Evolutionary conservation across 2,329 filamentous ascomycete species (phyloP).

Genomic region (Immersiporthe knoxdaviesiana): DNA sequence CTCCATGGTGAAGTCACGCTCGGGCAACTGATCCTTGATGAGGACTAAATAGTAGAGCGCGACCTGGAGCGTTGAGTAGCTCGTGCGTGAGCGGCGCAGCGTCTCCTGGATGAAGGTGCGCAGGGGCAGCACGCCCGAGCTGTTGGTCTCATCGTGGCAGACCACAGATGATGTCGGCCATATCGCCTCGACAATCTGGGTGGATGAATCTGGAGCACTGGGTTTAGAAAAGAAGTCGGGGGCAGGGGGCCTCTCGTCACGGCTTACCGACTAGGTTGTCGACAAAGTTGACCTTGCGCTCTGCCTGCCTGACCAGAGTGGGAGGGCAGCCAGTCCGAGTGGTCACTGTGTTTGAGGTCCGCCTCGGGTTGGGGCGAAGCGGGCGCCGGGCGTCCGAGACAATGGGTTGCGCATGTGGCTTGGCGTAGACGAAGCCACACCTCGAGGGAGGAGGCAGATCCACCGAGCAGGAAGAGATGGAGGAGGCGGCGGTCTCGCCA

Average conservation of each 20-base stretch:
- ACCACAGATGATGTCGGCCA: constrained; percentile 89
- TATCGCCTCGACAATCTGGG: constrained; percentile 95
- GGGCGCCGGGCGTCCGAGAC: constrained; percentile 37
- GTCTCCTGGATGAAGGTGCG: constrained; percentile 98
- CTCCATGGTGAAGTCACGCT: constrained; percentile 83
- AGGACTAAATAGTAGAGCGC: constrained; percentile 95
- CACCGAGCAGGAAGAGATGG: constrained; percentile 48
- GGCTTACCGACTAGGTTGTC: constrained; percentile 95
- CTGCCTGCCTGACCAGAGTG: constrained; percentile 79
- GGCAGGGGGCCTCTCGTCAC: constrained; percentile 31
- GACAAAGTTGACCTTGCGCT: constrained; percentile 94
- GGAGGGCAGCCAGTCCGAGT: constrained; percentile 68
- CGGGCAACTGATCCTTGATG: constrained; percentile 87
- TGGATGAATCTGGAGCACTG: constrained; percentile 78
- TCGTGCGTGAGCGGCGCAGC: constrained; percentile 88
- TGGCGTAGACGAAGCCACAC: constrained; percentile 20
- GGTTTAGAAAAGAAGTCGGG: constrained; percentile 29
- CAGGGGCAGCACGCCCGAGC: constrained; percentile 81
- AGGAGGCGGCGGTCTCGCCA: constrained; percentile 67
- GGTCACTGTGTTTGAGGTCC: constrained; percentile 57
- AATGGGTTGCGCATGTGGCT: background rate
- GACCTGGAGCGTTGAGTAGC: constrained; percentile 96
- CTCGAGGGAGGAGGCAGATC: background rate
- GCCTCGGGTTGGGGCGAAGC: constrained; percentile 66
- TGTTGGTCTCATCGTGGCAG: constrained; percentile 72